phyloP scores from a whole-genome alignment of 129 eudicot genomes.

The Tagetes patula region DNA sequence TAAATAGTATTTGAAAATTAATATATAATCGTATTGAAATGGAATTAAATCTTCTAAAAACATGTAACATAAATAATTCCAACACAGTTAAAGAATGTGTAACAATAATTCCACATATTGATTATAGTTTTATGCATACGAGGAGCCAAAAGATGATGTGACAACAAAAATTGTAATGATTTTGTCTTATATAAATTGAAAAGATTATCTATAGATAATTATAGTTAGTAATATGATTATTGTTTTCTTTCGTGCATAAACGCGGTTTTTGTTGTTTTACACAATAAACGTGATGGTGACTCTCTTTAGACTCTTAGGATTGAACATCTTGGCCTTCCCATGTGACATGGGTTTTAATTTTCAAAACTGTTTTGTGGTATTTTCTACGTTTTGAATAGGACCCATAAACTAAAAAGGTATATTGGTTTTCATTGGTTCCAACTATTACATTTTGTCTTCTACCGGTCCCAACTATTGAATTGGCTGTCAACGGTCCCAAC shows the following conservation, averaged over 20 bases:
- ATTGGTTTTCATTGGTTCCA: no score
- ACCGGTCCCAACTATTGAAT: no score
- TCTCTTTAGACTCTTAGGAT: conserved; percentile 21
- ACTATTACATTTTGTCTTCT: no score
- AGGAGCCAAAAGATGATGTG: conserved; percentile 42
- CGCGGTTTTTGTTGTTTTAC: conserved; percentile 40
- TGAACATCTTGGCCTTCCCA: conserved; percentile 37
- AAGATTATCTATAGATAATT: not conserved
- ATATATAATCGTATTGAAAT: no score
- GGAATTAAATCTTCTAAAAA: no score
- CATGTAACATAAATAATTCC: no score
- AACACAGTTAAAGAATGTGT: not conserved
- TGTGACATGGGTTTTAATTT: conserved; percentile 25
- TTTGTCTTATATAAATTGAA: conserved; percentile 16
- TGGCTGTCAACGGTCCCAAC: no score
- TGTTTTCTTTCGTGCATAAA: conserved; percentile 41
- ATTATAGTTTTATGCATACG: conserved; percentile 39
- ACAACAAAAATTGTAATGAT: conserved; percentile 35
- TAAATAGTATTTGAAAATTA: no score
- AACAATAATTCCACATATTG: not conserved
- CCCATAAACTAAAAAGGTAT: not conserved
- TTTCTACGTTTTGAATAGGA: not conserved
- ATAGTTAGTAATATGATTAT: conserved; percentile 12
- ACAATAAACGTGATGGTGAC: conserved; percentile 32
- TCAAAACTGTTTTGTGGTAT: not conserved